phyloP scores from a whole-genome alignment of 768 basidiomycete species.

The Collybia mongolica region DNA sequence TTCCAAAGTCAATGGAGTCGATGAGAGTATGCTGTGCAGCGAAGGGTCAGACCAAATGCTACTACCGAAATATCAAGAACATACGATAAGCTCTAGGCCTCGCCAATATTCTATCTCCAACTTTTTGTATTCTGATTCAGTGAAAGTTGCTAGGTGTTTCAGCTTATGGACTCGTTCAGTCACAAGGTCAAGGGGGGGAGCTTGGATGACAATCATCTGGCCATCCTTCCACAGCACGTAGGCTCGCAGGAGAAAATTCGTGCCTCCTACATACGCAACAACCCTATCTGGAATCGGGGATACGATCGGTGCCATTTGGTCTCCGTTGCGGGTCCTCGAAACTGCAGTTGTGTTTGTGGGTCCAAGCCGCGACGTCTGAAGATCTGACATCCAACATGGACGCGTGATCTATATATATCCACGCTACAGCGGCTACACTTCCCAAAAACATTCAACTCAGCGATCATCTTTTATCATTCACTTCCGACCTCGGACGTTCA shows the following conservation, averaged over 20 bases:
- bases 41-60: not conserved
- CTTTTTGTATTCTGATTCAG: not conserved
- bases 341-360: not conserved
- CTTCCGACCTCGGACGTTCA: too few species aligned
- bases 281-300: slow-evolving; percentile 13
- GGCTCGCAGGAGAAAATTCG: slow-evolving; percentile 1
- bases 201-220: slow-evolving; percentile 14
- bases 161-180: too few species aligned
- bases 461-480: too few species aligned
- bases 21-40: slow-evolving; percentile 25
- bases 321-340: not conserved
- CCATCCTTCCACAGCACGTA: slow-evolving; percentile 11
- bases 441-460: too few species aligned
- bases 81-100: slow-evolving; percentile 20
- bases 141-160: not conserved
- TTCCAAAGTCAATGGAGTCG: slow-evolving; percentile 28
- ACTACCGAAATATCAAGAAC: not conserved
- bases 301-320: slow-evolving; percentile 1
- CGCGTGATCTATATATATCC: too few species aligned
- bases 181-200: slow-evolving; percentile 1
- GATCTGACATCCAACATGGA: too few species aligned
- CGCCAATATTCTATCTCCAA: slow-evolving; percentile 4
- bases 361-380: not conserved
- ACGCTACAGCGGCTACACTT: too few species aligned
- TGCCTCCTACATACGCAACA: slow-evolving; percentile 14